phyloP scores from a whole-genome alignment of 345 rosid species.

The Gossypium ekmanianum region DNA sequence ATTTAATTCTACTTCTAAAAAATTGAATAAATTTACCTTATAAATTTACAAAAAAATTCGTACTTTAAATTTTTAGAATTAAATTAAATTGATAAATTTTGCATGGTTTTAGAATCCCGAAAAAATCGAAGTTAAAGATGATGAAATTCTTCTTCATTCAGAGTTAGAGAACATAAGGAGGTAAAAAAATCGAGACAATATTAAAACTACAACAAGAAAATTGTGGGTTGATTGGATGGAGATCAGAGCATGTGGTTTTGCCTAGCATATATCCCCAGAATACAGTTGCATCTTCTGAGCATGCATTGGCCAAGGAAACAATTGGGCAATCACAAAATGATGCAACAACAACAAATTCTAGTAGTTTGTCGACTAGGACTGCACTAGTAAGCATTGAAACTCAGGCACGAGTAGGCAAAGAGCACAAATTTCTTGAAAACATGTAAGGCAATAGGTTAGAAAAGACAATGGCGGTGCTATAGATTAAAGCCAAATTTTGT shows the following conservation, averaged over 20 bases:
- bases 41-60: too few species aligned
- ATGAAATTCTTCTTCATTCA: conserved; percentile 42
- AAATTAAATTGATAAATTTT: not conserved
- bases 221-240: conserved; percentile 62
- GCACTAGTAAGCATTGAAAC: conserved; percentile 25
- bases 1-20: too few species aligned
- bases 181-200: conserved; percentile 57
- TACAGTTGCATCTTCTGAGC: conserved; percentile 23
- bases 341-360: conserved; percentile 14
- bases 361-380: conserved; percentile 35
- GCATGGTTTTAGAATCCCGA: conserved; percentile 34
- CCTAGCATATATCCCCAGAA: conserved; percentile 76
- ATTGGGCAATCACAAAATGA: conserved; percentile 31
- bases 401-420: conserved; percentile 24
- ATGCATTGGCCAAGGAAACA: conserved; percentile 29
- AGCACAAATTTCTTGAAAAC: conserved; percentile 30
- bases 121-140: conserved; percentile 26
- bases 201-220: conserved; percentile 57
- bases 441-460: conserved; percentile 39
- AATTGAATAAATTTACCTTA: too few species aligned
- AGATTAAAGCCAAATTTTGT: conserved; percentile 8
- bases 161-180: conserved; percentile 49
- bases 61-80: too few species aligned
- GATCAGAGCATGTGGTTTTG: conserved; percentile 44
- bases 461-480: conserved; percentile 27